A percentile compares a stretch with the other conserved stretches of the same genome.
Evolutionary conservation across 345 rosid species (phyloP).

Genomic region (Salix dunnii): DNA sequence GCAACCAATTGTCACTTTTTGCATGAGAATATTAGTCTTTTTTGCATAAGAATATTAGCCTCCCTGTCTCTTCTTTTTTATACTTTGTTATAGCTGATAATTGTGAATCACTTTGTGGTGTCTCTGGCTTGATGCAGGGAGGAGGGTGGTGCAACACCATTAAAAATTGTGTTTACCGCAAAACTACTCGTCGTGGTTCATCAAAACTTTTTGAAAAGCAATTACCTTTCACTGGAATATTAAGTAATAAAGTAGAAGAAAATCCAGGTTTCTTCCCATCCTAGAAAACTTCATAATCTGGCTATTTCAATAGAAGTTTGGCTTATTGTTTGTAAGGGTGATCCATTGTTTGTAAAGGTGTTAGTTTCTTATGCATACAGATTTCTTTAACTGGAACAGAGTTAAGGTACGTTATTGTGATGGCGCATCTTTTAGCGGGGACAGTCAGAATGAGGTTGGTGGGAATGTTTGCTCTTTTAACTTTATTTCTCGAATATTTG

Average conservation of each 20-base stretch:
- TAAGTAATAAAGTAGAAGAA: constrained; percentile 26
- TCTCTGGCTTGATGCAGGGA: constrained; percentile 14
- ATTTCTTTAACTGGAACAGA: constrained; percentile 34
- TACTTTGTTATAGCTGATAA: not conserved
- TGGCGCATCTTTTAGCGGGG: constrained; percentile 33
- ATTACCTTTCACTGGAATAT: constrained; percentile 29
- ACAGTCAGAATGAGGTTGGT: constrained; percentile 25
- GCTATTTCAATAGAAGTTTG: not conserved
- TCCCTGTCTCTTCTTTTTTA: not conserved
- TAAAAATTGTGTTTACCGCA: constrained; percentile 21
- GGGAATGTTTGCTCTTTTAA: not conserved
- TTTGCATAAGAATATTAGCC: not conserved
- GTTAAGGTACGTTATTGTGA: constrained; percentile 31
- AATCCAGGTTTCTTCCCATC: constrained; percentile 25
- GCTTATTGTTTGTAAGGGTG: not conserved
- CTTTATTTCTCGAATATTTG: not conserved
- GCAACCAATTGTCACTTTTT: not conserved
- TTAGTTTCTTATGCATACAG: constrained; percentile 10
- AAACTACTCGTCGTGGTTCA: constrained; percentile 34
- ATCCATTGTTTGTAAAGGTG: not conserved
- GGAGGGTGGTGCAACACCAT: constrained; percentile 34
- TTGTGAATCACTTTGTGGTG: not conserved
- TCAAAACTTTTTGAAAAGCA: constrained; percentile 26
- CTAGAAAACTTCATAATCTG: not conserved
- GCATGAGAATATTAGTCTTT: no score